Percentiles rank a stretch among this genome's conserved stretches.
These are phyloP conservation scores for Populus tremula DNA, from an alignment of 345 rosid genomes.

Conservation along the genomic window DNA sequence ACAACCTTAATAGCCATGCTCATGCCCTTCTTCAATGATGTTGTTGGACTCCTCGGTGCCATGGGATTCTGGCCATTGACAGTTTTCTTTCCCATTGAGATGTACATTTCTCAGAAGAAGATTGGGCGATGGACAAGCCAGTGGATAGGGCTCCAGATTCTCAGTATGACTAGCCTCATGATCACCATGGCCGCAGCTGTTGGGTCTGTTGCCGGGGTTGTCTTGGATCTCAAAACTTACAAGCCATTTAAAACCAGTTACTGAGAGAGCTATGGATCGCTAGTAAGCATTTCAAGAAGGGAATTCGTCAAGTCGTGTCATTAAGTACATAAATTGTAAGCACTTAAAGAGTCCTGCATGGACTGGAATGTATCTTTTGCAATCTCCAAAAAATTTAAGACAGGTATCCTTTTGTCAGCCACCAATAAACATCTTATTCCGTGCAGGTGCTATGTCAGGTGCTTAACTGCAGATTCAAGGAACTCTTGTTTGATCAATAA, in stretches of 20 bases:
- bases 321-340: not conserved
- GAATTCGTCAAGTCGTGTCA: not conserved
- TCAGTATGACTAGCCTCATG: conserved; percentile 37
- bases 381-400: not conserved
- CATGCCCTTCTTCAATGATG: conserved; percentile 55
- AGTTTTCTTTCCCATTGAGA: conserved; percentile 50
- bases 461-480: no score
- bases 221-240: conserved; percentile 49
- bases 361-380: not conserved
- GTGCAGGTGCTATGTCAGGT: not conserved
- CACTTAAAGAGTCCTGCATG: not conserved
- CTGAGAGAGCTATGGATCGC: conserved; percentile 3
- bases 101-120: conserved; percentile 44
- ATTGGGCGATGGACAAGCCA: conserved; percentile 33
- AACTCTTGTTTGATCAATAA: no score
- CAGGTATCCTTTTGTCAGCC: not conserved
- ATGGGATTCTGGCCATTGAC: conserved; percentile 61
- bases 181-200: conserved; percentile 42
- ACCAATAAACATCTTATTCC: not conserved
- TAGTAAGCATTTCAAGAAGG: no score
- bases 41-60: conserved; percentile 52
- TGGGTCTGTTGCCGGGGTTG: conserved; percentile 55
- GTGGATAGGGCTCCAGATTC: conserved; percentile 46
- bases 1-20: conserved; percentile 56
- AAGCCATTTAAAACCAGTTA: conserved; percentile 51